Base-by-base conservation (phyloP, 768 basidiomycete genomes). In the Termitomyces sp. region DNA sequence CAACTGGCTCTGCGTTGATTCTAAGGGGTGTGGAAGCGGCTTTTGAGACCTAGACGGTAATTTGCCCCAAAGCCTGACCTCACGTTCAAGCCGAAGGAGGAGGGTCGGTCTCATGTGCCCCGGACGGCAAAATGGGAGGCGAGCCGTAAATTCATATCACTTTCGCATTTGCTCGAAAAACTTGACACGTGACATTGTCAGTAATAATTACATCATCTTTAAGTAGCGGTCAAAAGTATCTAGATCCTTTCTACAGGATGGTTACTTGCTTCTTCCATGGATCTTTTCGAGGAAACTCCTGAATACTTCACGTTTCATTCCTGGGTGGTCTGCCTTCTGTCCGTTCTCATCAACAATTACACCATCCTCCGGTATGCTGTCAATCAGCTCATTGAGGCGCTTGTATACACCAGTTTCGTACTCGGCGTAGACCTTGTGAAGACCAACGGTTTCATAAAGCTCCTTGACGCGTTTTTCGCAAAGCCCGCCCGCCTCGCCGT, bases 251-350 rank as follows among this genome's bases (percentile, higher is more conserved):
- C 25, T 37, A 29, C n/a, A 31, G 10, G 10, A 20, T 40, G 12
- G 12, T 64, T 78, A 87, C 77, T 84, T 86, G 63, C 75, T 82
- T 63, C 86, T 78, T 73, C 81, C 81, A 67, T 86, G 84, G 40
- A 98, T 96, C 81, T 98, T 98, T 62, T 83, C 82, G 71, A 98
- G 76, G 79, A 97, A 98, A 67, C 82, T 86, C 63, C 80, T 82
- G 75, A 98, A 96, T 60, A 97, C 89, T 63, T 86, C 86, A 57
- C 78, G 74, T 70, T 74, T 83, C 76, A 87, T 70, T 29, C 79
- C 79, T 34, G 54, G 58, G 11, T 67, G 65, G 6, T 63, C 62
- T 31, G 63, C 61, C 43, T 63, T 65, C 36, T 62, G 48, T 0
- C 73, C 74, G 62, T 77, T 74, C 12, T 72, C 77, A 11, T 67